Percentiles rank a stretch among this genome's conserved stretches.
Evolutionary conservation across 768 basidiomycete species (phyloP).

Genomic region (Tulasnella calospora): DNA sequence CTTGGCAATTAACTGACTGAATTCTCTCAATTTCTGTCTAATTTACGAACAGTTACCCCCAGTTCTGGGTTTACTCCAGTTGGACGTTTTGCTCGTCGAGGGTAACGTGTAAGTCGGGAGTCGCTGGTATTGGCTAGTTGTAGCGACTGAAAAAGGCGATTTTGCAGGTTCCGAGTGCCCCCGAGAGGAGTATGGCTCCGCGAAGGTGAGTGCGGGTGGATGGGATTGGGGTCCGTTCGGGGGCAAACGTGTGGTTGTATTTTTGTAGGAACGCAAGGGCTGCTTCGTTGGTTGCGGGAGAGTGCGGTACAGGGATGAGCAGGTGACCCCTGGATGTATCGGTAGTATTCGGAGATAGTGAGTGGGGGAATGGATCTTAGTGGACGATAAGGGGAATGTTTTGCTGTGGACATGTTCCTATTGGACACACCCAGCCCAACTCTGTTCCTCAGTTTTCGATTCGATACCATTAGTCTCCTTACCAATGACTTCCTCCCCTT

Average conservation of each 20-base stretch:
- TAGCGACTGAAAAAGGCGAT: neutral
- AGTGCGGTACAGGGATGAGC: constrained; percentile 13
- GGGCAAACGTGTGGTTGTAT: neutral
- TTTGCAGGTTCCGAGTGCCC: constrained; percentile 69
- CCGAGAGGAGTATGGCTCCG: constrained; percentile 79
- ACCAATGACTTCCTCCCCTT: neutral
- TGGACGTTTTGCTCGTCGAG: constrained; percentile 79
- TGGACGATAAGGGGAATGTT: neutral
- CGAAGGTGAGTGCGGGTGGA: constrained; percentile 46
- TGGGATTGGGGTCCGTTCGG: neutral
- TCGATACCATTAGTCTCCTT: neutral
- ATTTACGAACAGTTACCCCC: constrained; percentile 46
- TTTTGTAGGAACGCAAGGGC: constrained; percentile 26
- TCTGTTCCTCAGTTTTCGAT: neutral
- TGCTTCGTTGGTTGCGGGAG: constrained; percentile 24
- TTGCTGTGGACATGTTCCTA: neutral
- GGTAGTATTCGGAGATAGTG: constrained; percentile 13
- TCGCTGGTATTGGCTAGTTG: neutral
- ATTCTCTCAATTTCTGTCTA: neutral
- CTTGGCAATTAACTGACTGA: neutral
- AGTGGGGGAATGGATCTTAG: neutral
- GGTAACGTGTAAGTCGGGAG: constrained; percentile 64
- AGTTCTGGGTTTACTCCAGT: constrained; percentile 65
- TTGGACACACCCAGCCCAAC: neutral
- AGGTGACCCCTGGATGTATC: neutral